Evolutionary conservation across 805 yeast genomes (phyloP), one percentile per base, ranked within the genome.

Genomic region (Yamadazyma phyllophila): DNA sequence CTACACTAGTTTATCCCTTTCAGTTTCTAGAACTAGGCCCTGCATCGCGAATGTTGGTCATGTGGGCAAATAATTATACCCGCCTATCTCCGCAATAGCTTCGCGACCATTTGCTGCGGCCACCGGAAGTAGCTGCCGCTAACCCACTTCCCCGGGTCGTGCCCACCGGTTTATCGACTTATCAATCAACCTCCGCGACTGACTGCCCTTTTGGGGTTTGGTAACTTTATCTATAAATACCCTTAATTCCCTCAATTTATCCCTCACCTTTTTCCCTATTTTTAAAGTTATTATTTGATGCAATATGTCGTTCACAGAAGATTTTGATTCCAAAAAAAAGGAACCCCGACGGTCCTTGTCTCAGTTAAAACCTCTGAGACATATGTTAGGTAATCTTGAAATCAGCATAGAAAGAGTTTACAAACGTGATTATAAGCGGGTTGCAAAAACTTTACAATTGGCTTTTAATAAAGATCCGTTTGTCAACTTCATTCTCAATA

Each of bases 381-480:
- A 39, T 14, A 36, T 8, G 15, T 13, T 50, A 29, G 50, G 50
- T 34, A 46, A 51, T 32, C 48, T 58, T 24, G 53, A 55, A 27
- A 45, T 57, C 34, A 39, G 52, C 12, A 57, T 57, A 29, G 61
- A 56, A 36, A 45, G 45, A 27, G 60, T 54, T 7, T 42, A 44
- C 7, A 54, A 55, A 10, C 74, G 77, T 42, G 83, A 79, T 51
- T 80, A 77, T 53, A 75, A 72, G 48, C 69, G 79, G 47, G 81
- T 81, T 24, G 83, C 83, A 17, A 68, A 68, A 46, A 78, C 83
- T 7, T 65, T 80, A 43, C 70, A 71, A 44, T 62, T 76, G 44
- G 78, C 82, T 4, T 80, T 80, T 56, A 74, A 71, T 51, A 74
- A 76, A 42, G 85, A 80, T 58, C 73, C 78, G 26, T 78, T 78